These are phyloP conservation scores for Backusella westeae DNA, from an alignment of 192 early-diverging fungal species.

Conservation along the genomic window DNA sequence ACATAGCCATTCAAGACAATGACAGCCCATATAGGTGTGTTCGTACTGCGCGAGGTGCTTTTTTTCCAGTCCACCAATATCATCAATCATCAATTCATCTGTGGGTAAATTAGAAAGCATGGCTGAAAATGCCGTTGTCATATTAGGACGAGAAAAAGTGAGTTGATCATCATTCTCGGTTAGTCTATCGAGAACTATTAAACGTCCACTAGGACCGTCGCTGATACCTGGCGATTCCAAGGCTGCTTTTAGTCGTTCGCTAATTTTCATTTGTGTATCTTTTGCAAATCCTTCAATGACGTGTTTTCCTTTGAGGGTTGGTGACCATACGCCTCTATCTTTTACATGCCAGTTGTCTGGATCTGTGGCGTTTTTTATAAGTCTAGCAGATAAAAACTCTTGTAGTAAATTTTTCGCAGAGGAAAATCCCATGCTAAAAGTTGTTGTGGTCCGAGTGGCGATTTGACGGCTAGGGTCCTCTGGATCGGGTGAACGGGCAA, in stretches of 20 bases:
- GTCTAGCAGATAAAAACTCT: slow-evolving; percentile 49
- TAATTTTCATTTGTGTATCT: background rate
- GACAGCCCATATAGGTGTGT: slow-evolving; percentile 11
- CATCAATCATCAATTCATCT: slow-evolving; percentile 14
- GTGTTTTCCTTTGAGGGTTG: slow-evolving; percentile 49
- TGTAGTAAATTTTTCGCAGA: slow-evolving; percentile 49
- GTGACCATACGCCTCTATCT: slow-evolving; percentile 39
- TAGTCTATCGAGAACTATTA: slow-evolving; percentile 18
- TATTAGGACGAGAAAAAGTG: slow-evolving; percentile 31
- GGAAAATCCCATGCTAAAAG: slow-evolving; percentile 51
- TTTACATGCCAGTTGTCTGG: slow-evolving; percentile 40
- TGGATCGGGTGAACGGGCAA: slow-evolving; percentile 46
- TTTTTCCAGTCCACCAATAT: slow-evolving; percentile 9
- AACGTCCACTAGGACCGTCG: background rate
- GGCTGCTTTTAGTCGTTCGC: slow-evolving; percentile 15
- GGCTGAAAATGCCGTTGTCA: slow-evolving; percentile 40
- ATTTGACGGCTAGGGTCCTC: slow-evolving; percentile 42
- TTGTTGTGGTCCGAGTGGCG: slow-evolving; percentile 51
- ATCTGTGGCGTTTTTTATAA: slow-evolving; percentile 45
- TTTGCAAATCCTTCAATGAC: slow-evolving; percentile 42
- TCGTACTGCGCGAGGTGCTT: background rate
- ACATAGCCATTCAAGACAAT: slow-evolving; percentile 40
- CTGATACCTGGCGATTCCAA: background rate
- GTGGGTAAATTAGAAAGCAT: slow-evolving; percentile 44
- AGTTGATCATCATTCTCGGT: slow-evolving; percentile 39